These are phyloP conservation scores for Taphrina pruni DNA, from an alignment of 1,139 yeast genomes.

Conservation along the genomic window DNA sequence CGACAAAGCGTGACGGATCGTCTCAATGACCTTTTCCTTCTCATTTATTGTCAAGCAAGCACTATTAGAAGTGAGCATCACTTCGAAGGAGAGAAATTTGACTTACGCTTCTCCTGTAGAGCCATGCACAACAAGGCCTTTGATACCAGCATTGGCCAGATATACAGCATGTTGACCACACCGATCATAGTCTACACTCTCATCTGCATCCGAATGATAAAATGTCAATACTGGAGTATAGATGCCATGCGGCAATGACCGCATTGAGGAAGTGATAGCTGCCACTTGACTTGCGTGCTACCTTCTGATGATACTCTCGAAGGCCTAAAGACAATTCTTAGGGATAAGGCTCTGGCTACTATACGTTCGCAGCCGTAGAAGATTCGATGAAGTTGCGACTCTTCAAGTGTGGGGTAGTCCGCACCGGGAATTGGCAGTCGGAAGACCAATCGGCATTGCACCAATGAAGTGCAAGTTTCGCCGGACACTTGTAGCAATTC, in stretches of 20 bases:
- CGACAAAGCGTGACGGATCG: constrained; percentile 54
- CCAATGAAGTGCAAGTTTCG: too few species aligned
- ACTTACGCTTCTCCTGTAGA: constrained; percentile 44
- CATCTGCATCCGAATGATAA: constrained; percentile 54
- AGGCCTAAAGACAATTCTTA: too few species aligned
- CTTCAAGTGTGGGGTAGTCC: too few species aligned
- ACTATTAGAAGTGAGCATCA: not conserved
- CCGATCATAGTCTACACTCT: constrained; percentile 55
- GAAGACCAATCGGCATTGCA: too few species aligned
- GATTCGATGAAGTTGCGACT: too few species aligned
- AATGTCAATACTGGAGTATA: constrained; percentile 52
- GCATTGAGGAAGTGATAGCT: not conserved
- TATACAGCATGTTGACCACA: constrained; percentile 56
- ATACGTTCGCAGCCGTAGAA: too few species aligned
- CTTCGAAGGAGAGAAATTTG: not conserved
- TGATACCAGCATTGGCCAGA: constrained; percentile 56
- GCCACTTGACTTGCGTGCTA: too few species aligned
- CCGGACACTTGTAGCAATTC: too few species aligned
- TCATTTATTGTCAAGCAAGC: constrained; percentile 57
- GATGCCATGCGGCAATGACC: not conserved
- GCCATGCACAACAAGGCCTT: constrained; percentile 60
- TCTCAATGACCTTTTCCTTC: constrained; percentile 52
- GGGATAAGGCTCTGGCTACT: too few species aligned
- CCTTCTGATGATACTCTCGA: too few species aligned
- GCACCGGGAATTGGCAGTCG: too few species aligned